Conservation (phyloP, 1,139 yeast genomes). For the Candida freyschussii region DNA sequence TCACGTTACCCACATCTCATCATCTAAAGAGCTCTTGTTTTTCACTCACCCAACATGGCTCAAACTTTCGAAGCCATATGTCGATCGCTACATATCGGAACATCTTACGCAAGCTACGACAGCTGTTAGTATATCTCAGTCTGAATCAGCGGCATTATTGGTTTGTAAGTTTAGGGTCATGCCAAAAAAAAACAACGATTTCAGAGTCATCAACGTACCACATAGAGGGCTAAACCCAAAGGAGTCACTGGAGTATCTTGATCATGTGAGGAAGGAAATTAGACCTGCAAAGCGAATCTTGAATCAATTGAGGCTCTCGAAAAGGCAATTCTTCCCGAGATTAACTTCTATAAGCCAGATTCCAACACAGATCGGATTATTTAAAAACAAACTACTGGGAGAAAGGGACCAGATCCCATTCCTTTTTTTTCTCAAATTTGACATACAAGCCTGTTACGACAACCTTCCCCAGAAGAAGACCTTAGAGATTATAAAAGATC, state of each 20-base stretch:
- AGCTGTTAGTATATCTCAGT: conserved; percentile 7
- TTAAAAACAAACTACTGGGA: conserved; percentile 25
- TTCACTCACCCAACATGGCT: conserved; percentile 64
- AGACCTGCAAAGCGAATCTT: conserved; percentile 36
- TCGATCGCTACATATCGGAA: conserved; percentile 9
- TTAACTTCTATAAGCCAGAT: conserved; percentile 34
- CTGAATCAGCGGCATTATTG: conserved; percentile 9
- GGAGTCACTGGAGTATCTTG: conserved; percentile 26
- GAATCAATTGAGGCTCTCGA: conserved; percentile 24
- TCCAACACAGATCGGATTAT: conserved; percentile 29
- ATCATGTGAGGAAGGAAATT: conserved; percentile 27
- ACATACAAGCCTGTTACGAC: conserved; percentile 77
- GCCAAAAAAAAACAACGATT: conserved; percentile 52
- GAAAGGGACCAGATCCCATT: conserved; percentile 29
- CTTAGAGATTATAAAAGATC: conserved; percentile 24
- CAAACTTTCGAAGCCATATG: conserved; percentile 29
- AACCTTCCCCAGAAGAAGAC: conserved; percentile 54
- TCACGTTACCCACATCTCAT: conserved; percentile 59
- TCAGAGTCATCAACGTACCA: conserved; percentile 60
- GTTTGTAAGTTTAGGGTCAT: conserved; percentile 41
- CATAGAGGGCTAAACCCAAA: conserved; percentile 23
- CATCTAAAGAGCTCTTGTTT: conserved; percentile 37
- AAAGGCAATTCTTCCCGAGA: conserved; percentile 23
- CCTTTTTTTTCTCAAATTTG: conserved; percentile 63
- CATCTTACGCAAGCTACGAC: conserved; percentile 5